Base-by-base conservation (phyloP, 2,329 filamentous ascomycete species). In the Phoma herbarum region DNA sequence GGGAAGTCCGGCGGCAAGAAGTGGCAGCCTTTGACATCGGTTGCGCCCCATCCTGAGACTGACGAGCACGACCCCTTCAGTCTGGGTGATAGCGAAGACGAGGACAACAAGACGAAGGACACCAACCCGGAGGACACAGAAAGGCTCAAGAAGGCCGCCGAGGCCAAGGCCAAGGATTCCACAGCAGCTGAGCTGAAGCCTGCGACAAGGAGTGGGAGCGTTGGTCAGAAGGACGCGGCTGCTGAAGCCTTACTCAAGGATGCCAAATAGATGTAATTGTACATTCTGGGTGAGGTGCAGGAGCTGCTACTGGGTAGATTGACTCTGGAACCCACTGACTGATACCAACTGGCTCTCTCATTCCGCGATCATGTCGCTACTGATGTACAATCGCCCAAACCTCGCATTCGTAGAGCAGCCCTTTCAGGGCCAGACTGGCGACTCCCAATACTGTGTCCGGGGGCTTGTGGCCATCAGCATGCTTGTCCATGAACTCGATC, bases 1-100 rank as follows among this genome's bases (percentile, higher is more conserved):
- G 67, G 64, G 20, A 77, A 76, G 58, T 65, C 72, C n/a, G 82
- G 83, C 65, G 95, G 93, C 80, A 97, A 93, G 85, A 99, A 99
- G 81, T 99, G 95, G 95, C 94, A 99, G 78, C 94, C 95, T 10
- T 81, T 99, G 68, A 92, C 93, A 12, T 85, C 89, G 0, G 88
- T 97, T 14, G 91, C 96, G 64, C 92, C 93, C 1, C 89, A 86
- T 63, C 93, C 94, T 14, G 90, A 97, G 61, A 84, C 86, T 18
- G 93, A 80, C 22, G 82, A 98, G 67, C 94, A 97, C 69, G 95
- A 99, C 73, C 95, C 95, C 0, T 99, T 99, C 80, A 97, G 93
- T 71, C 84, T 99, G 14, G 95, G 95, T 5, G 94, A 98, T 69
- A 96, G 92, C 71, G 94, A 98, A 67, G 95, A 99, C 78, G 90